Conservation (phyloP, 352 stramenopile species). For the Pythium utonaiense region DNA sequence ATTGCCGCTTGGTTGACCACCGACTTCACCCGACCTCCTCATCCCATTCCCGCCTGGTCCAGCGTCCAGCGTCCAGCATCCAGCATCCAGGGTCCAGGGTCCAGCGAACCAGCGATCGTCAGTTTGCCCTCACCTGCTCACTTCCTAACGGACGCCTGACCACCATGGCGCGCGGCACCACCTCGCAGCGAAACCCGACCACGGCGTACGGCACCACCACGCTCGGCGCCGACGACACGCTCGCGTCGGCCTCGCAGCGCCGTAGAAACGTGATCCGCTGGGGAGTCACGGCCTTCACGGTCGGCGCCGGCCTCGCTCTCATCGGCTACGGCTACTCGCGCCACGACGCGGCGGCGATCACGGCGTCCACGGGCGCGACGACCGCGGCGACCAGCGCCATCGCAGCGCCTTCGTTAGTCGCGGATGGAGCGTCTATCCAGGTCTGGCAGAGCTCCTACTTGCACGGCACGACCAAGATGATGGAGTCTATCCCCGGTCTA, state of each 20-base stretch:
- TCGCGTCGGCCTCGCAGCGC: slow-evolving; percentile 14
- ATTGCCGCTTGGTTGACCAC: background rate
- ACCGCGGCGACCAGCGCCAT: background rate
- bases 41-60: too few species aligned
- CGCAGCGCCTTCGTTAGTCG: background rate
- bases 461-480: slow-evolving; percentile 58
- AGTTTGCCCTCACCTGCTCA: background rate
- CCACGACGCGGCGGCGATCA: background rate
- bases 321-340: slow-evolving; percentile 21
- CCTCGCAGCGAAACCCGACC: slow-evolving; percentile 10
- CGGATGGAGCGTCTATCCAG: slow-evolving; percentile 21
- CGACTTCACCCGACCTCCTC: background rate
- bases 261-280: slow-evolving; percentile 28
- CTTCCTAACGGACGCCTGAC: background rate
- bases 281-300: slow-evolving; percentile 28
- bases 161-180: slow-evolving; percentile 10
- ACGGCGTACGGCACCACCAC: slow-evolving; percentile 52
- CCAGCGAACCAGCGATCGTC: background rate
- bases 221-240: slow-evolving; percentile 22
- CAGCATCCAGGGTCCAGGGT: background rate
- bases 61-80: background rate
- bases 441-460: slow-evolving; percentile 71
- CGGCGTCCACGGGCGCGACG: background rate
- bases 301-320: slow-evolving; percentile 24
- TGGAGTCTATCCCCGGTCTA: slow-evolving; percentile 45